Evolutionary conservation across 108 stramenopile species (phyloP).

Genomic region (Pelagomonas calceolata): DNA sequence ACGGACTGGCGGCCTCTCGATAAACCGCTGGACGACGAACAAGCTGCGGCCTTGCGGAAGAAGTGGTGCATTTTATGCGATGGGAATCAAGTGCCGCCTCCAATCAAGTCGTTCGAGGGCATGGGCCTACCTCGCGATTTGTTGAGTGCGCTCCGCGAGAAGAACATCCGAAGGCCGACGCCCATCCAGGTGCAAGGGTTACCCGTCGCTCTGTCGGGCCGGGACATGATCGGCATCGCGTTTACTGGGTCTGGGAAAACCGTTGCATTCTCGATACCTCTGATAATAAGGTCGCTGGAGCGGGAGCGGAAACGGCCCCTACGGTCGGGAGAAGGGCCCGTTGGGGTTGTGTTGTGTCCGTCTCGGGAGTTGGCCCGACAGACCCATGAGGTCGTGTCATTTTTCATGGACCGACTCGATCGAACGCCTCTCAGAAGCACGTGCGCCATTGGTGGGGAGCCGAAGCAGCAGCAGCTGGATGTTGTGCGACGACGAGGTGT

Average conservation of each 20-base stretch:
- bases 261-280: slow-evolving; percentile 78
- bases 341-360: slow-evolving; percentile 87
- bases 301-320: slow-evolving; percentile 88
- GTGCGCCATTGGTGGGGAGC: slow-evolving; percentile 77
- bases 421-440: neutral
- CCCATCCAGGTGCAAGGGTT: slow-evolving; percentile 99
- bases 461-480: slow-evolving; percentile 68
- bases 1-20: slow-evolving; percentile 73
- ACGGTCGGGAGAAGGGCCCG: slow-evolving; percentile 81
- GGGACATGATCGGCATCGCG: slow-evolving; percentile 99
- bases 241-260: slow-evolving; percentile 93
- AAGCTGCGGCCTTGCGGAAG: slow-evolving; percentile 60
- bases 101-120: slow-evolving; percentile 74
- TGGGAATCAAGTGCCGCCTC: slow-evolving; percentile 76
- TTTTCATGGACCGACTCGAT: slow-evolving; percentile 8
- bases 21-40: slow-evolving; percentile 47
- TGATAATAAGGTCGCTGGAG: slow-evolving; percentile 88
- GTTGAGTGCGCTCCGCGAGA: slow-evolving; percentile 54
- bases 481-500: slow-evolving; percentile 57
- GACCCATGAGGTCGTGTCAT: slow-evolving; percentile 79
- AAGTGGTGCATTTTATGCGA: slow-evolving; percentile 94
- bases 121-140: slow-evolving; percentile 85
- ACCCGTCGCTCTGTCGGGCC: slow-evolving; percentile 81
- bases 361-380: slow-evolving; percentile 92
- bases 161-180: slow-evolving; percentile 84